phyloP scores from a whole-genome alignment of 148 eudicot species.

The Silene uniflora region DNA sequence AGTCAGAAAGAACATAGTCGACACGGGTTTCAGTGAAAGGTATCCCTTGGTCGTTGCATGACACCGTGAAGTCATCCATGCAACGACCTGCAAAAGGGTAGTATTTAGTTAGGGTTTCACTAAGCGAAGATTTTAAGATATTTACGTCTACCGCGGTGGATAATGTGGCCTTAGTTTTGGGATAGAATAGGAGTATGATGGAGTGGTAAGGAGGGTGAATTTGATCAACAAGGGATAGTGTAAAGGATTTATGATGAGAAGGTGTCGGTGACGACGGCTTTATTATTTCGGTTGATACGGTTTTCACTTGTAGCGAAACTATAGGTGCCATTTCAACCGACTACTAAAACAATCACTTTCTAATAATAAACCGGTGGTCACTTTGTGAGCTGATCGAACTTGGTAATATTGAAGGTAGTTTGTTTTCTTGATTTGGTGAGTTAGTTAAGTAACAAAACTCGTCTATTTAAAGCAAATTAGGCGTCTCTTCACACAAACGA shows the following conservation, averaged over 20 bases:
- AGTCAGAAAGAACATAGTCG: conserved; percentile 1
- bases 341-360: too few relatives aligned
- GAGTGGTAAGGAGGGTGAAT: conserved; percentile 20
- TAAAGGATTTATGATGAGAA: conserved; percentile 25
- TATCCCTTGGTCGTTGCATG: conserved; percentile 17
- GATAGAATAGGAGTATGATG: conserved; percentile 38
- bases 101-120: conserved; percentile 3
- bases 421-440: too few relatives aligned
- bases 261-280: conserved; percentile 47
- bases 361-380: too few relatives aligned
- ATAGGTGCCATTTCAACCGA: not conserved
- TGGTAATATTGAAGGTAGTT: too few relatives aligned
- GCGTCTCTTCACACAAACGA: too few relatives aligned
- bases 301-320: conserved; percentile 4
- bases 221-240: conserved; percentile 40
- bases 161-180: not conserved
- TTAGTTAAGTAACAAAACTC: too few relatives aligned
- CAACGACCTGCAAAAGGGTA: conserved; percentile 22
- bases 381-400: too few relatives aligned
- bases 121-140: conserved; percentile 8
- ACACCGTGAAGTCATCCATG: conserved; percentile 10
- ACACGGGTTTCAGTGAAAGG: conserved; percentile 10
- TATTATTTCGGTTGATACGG: conserved; percentile 35
- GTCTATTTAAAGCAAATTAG: too few relatives aligned
- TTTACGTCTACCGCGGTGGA: not conserved